Percentiles rank a stretch among this genome's conserved stretches.
Conservation (phyloP, 805 yeast species). For the Ogataea allantospora region DNA sequence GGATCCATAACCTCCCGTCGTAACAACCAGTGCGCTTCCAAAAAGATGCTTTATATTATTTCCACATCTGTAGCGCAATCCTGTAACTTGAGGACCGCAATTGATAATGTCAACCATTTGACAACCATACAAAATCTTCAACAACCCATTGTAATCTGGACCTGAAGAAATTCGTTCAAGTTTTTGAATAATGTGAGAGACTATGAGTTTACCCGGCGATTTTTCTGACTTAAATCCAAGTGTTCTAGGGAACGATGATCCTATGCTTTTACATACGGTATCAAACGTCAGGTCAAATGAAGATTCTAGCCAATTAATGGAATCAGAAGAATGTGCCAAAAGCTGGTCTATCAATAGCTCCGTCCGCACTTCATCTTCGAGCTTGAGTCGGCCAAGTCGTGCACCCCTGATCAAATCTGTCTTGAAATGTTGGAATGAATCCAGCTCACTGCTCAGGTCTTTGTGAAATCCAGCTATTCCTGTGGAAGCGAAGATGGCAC, state of each 20-base stretch:
- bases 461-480: conserved; percentile 71
- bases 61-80: no score
- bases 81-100: no score
- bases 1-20: no score
- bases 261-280: conserved; percentile 7
- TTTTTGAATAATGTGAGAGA: conserved; percentile 46
- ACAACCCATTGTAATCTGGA: no score
- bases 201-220: conserved; percentile 61
- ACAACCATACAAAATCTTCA: no score
- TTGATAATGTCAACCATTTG: no score
- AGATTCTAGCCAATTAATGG: conserved; percentile 73
- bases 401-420: conserved; percentile 66
- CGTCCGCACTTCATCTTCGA: conserved; percentile 59
- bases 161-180: no score
- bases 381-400: conserved; percentile 32
- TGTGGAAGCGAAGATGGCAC: conserved; percentile 59
- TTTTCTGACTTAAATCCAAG: conserved; percentile 19
- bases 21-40: no score
- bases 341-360: conserved; percentile 38
- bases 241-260: conserved; percentile 18
- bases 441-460: conserved; percentile 46
- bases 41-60: no score
- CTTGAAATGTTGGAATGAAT: conserved; percentile 56
- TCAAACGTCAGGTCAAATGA: conserved; percentile 50
- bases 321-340: conserved; percentile 56